These are phyloP conservation scores for Colletotrichum sp. DNA, from an alignment of 2,329 filamentous ascomycete species.

Conservation along the genomic window DNA sequence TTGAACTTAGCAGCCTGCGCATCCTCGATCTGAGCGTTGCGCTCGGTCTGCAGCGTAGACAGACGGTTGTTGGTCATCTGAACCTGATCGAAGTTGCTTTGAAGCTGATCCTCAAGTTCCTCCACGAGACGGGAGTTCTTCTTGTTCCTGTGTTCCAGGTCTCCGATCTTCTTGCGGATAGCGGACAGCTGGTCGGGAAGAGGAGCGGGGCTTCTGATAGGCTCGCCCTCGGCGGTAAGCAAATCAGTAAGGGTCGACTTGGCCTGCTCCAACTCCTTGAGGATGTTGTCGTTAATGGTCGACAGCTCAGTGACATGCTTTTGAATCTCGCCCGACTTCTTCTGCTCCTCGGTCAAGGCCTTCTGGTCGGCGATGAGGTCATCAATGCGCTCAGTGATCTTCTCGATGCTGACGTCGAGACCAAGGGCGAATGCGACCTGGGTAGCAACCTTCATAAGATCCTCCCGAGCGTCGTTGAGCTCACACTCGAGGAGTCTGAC, in stretches of 20 bases:
- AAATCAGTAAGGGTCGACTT: slow-evolving; percentile 60
- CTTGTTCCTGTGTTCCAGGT: slow-evolving; percentile 74
- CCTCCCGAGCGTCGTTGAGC: slow-evolving; percentile 68
- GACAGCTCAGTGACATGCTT: slow-evolving; percentile 60
- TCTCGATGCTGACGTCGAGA: slow-evolving; percentile 70
- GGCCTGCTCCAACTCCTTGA: slow-evolving; percentile 67
- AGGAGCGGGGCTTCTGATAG: slow-evolving; percentile 47
- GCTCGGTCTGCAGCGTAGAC: slow-evolving; percentile 79
- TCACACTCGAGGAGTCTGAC: slow-evolving; percentile 64
- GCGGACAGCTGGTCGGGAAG: slow-evolving; percentile 62
- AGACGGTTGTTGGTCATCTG: slow-evolving; percentile 84
- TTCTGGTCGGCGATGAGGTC: slow-evolving; percentile 64
- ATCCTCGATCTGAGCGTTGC: slow-evolving; percentile 78
- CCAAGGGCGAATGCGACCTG: slow-evolving; percentile 67
- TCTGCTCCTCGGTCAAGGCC: slow-evolving; percentile 63
- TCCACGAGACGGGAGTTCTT: slow-evolving; percentile 93
- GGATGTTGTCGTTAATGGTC: slow-evolving; percentile 61
- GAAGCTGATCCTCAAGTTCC: slow-evolving; percentile 95
- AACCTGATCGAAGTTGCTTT: slow-evolving; percentile 92
- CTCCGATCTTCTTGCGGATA: slow-evolving; percentile 69
- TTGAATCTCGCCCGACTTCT: slow-evolving; percentile 63
- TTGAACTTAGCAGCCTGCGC: slow-evolving; percentile 68
- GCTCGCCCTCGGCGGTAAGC: slow-evolving; percentile 54
- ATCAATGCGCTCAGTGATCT: slow-evolving; percentile 67
- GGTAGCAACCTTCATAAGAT: slow-evolving; percentile 67